Evolutionary conservation across 179 eudicot species (phyloP), one percentile per base, ranked within the genome.

Genomic region (Carnegiea gigantea): DNA sequence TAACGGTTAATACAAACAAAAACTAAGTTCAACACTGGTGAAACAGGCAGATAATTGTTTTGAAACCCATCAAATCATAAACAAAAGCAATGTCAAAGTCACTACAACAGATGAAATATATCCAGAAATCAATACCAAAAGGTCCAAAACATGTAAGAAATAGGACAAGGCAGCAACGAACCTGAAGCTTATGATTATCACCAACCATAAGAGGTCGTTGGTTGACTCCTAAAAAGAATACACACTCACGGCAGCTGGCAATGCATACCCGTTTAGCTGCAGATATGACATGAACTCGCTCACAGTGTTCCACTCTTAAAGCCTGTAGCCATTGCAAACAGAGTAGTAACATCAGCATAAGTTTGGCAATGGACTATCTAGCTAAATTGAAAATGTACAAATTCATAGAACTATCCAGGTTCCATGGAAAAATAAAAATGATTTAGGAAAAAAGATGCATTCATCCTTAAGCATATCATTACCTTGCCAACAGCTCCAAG

Each of bases 401-500:
- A 6, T 75, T 23, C 24, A 28, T 38, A 46, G 43, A 57, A 57
- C n/a, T 62, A 23, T 26, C 11, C 71, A 67, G 38, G 44, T 70
- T 70, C 43, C 33, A 70, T 2, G 5, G 46, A 30, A 36, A 1
- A 28, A 67, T 67, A 11, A 10, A 36, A 1, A 26, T 68, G 18
- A 68, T 2, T 1, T 18, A 36, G 44, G 44, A 70, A 36, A 70
- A 36, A 70, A 1, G 71, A 70, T 70, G 46, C 46, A 30, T 70
- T 36, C 46, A 70, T 70, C 44, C 18, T 70, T 36, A 33, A 36
- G 46, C 73, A 75, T 26, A 43, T 53, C 67, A 88, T 79, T 89
- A 94, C 99, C 98, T 96, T 94, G 89, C 99, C 98, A 85, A 94
- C 96, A 70, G 99, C 98, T 79, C 99, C 99, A 62, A 96, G 91